Evolutionary conservation across 192 early-diverging fungal species (phyloP), one percentile per base, ranked within the genome.

Genomic region (Chytriomyces sp.): DNA sequence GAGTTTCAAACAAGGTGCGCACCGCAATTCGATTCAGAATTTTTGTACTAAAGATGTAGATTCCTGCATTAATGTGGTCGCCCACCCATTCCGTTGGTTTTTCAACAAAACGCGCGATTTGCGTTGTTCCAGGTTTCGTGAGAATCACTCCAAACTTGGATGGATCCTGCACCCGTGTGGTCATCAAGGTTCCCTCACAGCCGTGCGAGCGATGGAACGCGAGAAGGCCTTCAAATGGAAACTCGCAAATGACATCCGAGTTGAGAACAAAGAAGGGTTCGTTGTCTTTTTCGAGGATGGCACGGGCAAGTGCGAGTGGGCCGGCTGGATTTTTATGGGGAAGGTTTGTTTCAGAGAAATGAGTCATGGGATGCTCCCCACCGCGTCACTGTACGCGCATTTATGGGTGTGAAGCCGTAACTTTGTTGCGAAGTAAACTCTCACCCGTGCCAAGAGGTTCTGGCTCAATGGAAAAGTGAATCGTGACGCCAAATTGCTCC

Each of bases 91-190:
- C 92, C 48, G 89, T 86, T 20, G 98, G 98, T 88, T 99, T 99
- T 83, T 99, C 98, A 35, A 99, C 98, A 81, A 99, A 99, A 18
- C 94, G 89, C 61, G 96, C 93, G 74, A 99, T 97, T 80, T 83
- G 77, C 5, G 92, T 89, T 59, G 89, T 86, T 6, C 88, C 87
- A 49, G 85, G 47, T 81, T 96, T 89, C 68, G 91, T 92, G 63
- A 99, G 94, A 81, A 99, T 92, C 43, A 99, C 98, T 85, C 98
- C 98, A 81, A 98, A 99, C 85, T 99, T 99, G 72, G 94, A 94
- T 10, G 98, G 98, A 79, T 99, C 98, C 70, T 97, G 94, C 61
- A 98, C 98, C 81, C 92, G 93, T 76, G 98, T 99, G 45, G 94
- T 91, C 72, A 99, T 87, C 82, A 99, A 94, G 68, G 98, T 98